Conservation (phyloP, 2,329 filamentous ascomycete species). For the Clonostachys rosea region DNA sequence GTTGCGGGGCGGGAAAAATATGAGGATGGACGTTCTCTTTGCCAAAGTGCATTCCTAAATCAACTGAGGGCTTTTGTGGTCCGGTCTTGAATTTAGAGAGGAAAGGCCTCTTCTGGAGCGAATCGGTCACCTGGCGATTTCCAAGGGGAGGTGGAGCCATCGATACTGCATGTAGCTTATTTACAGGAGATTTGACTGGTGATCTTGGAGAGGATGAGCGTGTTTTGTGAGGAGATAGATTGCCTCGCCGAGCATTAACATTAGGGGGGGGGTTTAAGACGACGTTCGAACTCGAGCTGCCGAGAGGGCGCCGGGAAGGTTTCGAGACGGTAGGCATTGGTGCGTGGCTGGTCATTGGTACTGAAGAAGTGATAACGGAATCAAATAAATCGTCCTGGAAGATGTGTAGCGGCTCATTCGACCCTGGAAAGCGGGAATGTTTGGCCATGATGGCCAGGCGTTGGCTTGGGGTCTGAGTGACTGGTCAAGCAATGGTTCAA, state of each 20-base stretch:
- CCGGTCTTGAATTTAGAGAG: slow-evolving; percentile 56
- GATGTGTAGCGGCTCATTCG: slow-evolving; percentile 43
- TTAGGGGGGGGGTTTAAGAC: slow-evolving; percentile 59
- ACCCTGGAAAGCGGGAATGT: slow-evolving; percentile 38
- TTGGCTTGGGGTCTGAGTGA: too few relatives aligned
- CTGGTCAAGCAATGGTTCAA: too few relatives aligned
- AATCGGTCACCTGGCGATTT: slow-evolving; percentile 54
- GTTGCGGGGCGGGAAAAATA: slow-evolving; percentile 40
- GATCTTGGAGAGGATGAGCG: slow-evolving; percentile 55
- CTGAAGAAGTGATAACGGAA: slow-evolving; percentile 15
- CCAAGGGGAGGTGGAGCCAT: slow-evolving; percentile 59
- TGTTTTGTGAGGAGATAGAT: slow-evolving; percentile 67
- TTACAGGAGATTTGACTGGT: slow-evolving; percentile 44
- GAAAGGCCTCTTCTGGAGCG: slow-evolving; percentile 65
- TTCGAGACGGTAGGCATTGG: slow-evolving; percentile 49
- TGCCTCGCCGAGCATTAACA: slow-evolving; percentile 20
- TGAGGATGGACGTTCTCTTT: slow-evolving; percentile 55
- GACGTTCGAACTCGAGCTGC: slow-evolving; percentile 54
- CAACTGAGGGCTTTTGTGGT: slow-evolving; percentile 40
- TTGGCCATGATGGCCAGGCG: slow-evolving; percentile 46
- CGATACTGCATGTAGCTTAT: slow-evolving; percentile 60
- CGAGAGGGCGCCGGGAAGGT: slow-evolving; percentile 40
- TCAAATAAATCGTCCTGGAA: slow-evolving; percentile 47
- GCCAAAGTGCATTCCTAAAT: slow-evolving; percentile 15
- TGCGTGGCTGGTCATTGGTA: slow-evolving; percentile 49